Conservation (phyloP, 805 yeast species). For the Wickerhamiella bombiphila region DNA sequence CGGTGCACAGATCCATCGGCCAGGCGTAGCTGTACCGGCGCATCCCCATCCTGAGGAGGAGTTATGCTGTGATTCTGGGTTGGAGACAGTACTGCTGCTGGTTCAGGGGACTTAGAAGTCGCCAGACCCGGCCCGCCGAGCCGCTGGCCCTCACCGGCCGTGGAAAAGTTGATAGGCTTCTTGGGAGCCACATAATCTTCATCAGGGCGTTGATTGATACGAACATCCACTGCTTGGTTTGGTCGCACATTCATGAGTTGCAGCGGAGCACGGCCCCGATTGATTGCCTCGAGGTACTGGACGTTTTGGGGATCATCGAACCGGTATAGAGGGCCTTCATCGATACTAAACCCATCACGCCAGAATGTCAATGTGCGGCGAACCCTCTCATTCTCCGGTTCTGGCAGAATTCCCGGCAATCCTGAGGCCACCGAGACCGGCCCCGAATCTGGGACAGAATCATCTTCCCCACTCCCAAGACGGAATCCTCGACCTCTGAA, state of each 20-base stretch:
- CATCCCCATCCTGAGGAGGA: constrained; percentile 36
- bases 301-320: constrained; percentile 90
- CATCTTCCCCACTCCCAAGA: constrained; percentile 19
- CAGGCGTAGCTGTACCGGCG: constrained; percentile 65
- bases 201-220: constrained; percentile 64
- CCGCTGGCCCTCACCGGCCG: constrained; percentile 61
- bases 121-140: constrained; percentile 75
- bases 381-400: constrained; percentile 33
- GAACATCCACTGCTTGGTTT: constrained; percentile 89
- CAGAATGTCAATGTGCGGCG: constrained; percentile 80
- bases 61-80: constrained; percentile 10
- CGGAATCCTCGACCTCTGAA: constrained; percentile 24
- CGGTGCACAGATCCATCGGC: constrained; percentile 55
- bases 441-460: constrained; percentile 13
- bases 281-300: constrained; percentile 60
- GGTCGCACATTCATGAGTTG: constrained; percentile 64
- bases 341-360: constrained; percentile 93
- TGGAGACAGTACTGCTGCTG: constrained; percentile 14
- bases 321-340: constrained; percentile 71
- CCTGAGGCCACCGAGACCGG: constrained; percentile 30
- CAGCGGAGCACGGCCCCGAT: constrained; percentile 83
- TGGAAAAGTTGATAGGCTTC: constrained; percentile 46
- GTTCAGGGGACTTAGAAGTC: constrained; percentile 4
- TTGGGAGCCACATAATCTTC: constrained; percentile 69
- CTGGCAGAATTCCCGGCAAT: constrained; percentile 16